Evolutionary conservation across 1,284 basidiomycete species (phyloP), one percentile per base, ranked within the genome.

Genomic region (Ceratobasidium sp.): DNA sequence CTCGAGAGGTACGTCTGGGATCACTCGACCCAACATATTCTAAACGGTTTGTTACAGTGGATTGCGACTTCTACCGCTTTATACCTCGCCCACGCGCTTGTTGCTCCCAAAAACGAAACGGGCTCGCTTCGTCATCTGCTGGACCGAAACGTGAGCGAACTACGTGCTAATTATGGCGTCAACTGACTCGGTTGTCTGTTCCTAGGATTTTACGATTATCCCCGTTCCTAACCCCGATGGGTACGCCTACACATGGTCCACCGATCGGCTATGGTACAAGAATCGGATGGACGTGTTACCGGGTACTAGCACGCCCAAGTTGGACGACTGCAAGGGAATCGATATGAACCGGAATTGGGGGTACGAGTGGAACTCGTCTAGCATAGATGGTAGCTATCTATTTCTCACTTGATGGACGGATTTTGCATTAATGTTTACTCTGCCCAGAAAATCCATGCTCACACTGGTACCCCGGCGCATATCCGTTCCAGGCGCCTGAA

Each of bases 211-310:
- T 80, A 89, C 92, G 71, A 86, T 96, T 75, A 84, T 96, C 9
- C 92, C 94, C 0, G 84, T 89, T 0, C 88, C 92, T 5, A 96
- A 96, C 79, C 93, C 93, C 6, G 94, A 96, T 79, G 94, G 94
- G 0, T 95, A 94, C 79, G 86, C 84, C 1, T 92, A 90, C 79
- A 90, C 84, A 1, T 87, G 85, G 81, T 86, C 89, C 68, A 82
- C 80, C 27, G 89, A 92, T 75, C 86, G 94, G 0, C 87, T 92
- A 78, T 96, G 93, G 93, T 88, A 92, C 80, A 95, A 96, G 84
- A 95, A 93, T 78, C 86, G 93, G 1, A 91, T 92, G 79, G 78
- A 81, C 9, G 78, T 84, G 22, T 34, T 69, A 4, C 48, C 51
- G 6, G 65, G 64, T 29, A 59, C 58, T n/a, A 80, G 81, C 19